Conservation (phyloP, 1,284 basidiomycete species). For the Malassezia nana region DNA sequence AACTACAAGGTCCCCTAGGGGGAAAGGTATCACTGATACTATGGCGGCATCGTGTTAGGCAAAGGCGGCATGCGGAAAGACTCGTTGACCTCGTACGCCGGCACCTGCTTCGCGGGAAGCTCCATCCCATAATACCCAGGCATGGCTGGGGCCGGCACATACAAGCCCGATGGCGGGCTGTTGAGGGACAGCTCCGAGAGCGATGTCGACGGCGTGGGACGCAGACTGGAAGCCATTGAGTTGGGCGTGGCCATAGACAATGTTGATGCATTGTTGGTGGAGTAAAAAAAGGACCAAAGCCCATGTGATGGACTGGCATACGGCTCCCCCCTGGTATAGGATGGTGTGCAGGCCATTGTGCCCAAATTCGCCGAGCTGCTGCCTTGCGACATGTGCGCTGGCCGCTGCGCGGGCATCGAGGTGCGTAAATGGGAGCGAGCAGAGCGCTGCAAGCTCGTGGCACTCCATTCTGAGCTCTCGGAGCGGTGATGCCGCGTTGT, state of each 20-base stretch:
- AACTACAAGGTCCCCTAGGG: not conserved
- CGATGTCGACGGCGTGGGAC: conserved; percentile 41
- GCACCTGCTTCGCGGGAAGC: not conserved
- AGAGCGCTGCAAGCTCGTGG: not conserved
- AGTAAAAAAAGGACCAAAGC: conserved; percentile 7
- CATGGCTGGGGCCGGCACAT: not conserved
- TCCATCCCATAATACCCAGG: not conserved
- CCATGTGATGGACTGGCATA: not conserved
- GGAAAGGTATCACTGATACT: not conserved
- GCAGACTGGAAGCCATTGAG: conserved; percentile 25
- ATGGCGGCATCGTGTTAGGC: not conserved
- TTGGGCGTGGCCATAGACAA: conserved; percentile 12
- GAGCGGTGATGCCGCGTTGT: conserved; percentile 8
- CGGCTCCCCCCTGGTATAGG: not conserved
- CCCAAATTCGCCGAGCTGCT: not conserved
- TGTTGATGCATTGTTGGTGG: conserved; percentile 7
- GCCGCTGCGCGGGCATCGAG: conserved; percentile 11
- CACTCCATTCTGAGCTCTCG: conserved; percentile 13
- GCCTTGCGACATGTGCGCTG: not conserved
- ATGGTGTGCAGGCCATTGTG: not conserved
- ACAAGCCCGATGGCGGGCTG: not conserved
- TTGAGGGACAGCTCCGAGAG: conserved; percentile 27
- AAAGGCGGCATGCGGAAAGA: conserved; percentile 5
- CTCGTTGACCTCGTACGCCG: conserved; percentile 7
- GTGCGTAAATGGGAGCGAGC: conserved; percentile 4